Evolutionary conservation across 179 eudicot genomes (phyloP).

Genomic region (Silene noctiflora): DNA sequence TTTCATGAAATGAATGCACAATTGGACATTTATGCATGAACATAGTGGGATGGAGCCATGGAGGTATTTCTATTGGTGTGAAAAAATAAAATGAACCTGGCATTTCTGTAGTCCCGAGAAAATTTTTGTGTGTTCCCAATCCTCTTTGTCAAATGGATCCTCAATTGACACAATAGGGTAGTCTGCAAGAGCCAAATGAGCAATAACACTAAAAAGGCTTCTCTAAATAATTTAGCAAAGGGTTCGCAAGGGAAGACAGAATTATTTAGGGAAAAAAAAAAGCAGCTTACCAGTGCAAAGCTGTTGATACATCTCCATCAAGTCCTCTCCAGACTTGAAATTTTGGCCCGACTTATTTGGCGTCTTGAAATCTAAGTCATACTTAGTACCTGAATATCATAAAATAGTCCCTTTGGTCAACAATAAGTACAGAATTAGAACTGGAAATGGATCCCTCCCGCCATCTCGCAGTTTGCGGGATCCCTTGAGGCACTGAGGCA

Average conservation of each 20-base stretch:
- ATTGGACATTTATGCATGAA: conserved; percentile 11
- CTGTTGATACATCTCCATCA: conserved; percentile 84
- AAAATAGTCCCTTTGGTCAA: conserved; percentile 18
- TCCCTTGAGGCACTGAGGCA: not conserved
- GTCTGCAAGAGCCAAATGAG: conserved; percentile 39
- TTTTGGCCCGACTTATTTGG: conserved; percentile 79
- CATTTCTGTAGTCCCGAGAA: conserved; percentile 71
- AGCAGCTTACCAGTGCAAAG: conserved; percentile 62
- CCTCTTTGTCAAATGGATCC: conserved; percentile 99
- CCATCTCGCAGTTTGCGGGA: not conserved
- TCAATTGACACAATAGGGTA: conserved; percentile 91
- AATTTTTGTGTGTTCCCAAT: conserved; percentile 80
- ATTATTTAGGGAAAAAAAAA: not conserved
- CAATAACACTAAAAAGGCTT: conserved; percentile 10
- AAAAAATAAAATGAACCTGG: conserved; percentile 52
- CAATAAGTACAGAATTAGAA: conserved; percentile 2
- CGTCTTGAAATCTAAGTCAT: conserved; percentile 76
- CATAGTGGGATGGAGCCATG: not conserved
- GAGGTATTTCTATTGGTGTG: not conserved
- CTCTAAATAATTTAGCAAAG: not conserved
- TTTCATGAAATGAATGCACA: not conserved
- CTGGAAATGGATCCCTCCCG: not conserved
- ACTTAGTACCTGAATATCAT: conserved; percentile 67
- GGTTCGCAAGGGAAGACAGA: conserved; percentile 10
- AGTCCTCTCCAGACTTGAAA: conserved; percentile 87